These are phyloP conservation scores for Paracamarosporium sp. DNA, from an alignment of 2,329 filamentous ascomycete species.

Conservation along the genomic window DNA sequence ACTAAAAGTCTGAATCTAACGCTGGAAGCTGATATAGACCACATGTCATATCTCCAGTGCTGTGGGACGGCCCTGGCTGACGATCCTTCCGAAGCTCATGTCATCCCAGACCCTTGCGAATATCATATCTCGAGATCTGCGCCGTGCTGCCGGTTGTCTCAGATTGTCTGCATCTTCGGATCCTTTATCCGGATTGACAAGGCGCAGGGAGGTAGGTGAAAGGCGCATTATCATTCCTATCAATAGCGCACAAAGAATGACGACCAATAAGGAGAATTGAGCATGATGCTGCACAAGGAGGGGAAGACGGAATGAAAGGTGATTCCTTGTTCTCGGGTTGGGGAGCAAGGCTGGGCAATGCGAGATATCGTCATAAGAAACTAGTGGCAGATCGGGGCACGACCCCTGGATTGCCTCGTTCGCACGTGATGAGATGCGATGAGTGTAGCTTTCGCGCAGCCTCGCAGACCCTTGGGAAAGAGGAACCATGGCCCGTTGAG, in stretches of 20 bases:
- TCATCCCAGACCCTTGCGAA: background rate
- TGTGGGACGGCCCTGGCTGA: background rate
- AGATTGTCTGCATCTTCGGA: background rate
- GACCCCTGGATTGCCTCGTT: background rate
- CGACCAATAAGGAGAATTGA: background rate
- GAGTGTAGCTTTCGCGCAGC: background rate
- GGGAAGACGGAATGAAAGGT: background rate
- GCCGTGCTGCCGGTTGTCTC: background rate
- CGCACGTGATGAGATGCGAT: no score
- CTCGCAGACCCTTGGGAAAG: background rate
- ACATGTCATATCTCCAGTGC: background rate
- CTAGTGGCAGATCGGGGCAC: background rate
- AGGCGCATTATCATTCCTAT: background rate
- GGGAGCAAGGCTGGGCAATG: background rate
- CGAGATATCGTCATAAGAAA: background rate
- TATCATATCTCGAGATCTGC: background rate
- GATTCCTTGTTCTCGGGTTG: background rate
- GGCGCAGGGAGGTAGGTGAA: background rate
- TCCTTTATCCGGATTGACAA: background rate
- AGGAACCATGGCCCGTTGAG: background rate
- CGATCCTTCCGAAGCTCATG: background rate
- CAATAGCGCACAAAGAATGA: background rate
- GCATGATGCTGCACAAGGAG: background rate
- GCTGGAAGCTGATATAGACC: background rate
- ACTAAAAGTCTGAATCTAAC: no score